Percentiles rank a stretch among this genome's conserved stretches.
Conservation (phyloP, 148 eudicot genomes). For the Suaeda aralocaspica region DNA sequence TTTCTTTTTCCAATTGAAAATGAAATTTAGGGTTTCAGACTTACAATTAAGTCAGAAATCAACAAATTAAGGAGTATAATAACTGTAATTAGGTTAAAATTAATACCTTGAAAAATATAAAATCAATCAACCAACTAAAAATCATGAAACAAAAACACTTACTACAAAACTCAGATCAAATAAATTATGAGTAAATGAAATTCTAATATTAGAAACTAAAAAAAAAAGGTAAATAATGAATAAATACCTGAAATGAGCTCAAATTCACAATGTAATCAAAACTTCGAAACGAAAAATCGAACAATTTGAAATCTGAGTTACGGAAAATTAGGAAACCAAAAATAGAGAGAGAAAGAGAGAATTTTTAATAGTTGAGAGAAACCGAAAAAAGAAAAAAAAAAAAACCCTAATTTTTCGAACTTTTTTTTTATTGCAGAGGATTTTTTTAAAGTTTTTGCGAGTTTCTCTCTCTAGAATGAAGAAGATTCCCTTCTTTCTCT, state of each 20-base stretch:
- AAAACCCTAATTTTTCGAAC: conserved; percentile 8
- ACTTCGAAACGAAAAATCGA: background rate
- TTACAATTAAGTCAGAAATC: too few species aligned
- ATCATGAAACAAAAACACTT: too few species aligned
- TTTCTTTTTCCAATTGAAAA: too few species aligned
- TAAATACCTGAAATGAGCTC: conserved; percentile 22
- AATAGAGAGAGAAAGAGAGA: conserved; percentile 2
- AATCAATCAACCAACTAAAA: background rate
- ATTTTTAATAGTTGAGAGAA: conserved; percentile 8
- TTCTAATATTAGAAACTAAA: background rate
- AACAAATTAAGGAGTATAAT: too few species aligned
- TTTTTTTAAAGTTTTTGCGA: background rate
- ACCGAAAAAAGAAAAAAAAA: too few species aligned
- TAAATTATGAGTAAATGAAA: too few species aligned
- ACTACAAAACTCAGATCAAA: too few species aligned
- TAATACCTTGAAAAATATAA: too few species aligned
- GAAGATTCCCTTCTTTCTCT: background rate
- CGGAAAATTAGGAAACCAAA: background rate
- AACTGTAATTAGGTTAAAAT: too few species aligned
- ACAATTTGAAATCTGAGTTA: conserved; percentile 8
- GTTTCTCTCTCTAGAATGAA: conserved; percentile 10
- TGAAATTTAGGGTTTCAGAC: too few species aligned
- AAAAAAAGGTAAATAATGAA: background rate
- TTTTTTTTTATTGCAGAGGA: background rate
- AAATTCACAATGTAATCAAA: conserved; percentile 18